Base-by-base conservation (phyloP, 202 grass and related monocot genomes). In the Digitaria exilis region DNA sequence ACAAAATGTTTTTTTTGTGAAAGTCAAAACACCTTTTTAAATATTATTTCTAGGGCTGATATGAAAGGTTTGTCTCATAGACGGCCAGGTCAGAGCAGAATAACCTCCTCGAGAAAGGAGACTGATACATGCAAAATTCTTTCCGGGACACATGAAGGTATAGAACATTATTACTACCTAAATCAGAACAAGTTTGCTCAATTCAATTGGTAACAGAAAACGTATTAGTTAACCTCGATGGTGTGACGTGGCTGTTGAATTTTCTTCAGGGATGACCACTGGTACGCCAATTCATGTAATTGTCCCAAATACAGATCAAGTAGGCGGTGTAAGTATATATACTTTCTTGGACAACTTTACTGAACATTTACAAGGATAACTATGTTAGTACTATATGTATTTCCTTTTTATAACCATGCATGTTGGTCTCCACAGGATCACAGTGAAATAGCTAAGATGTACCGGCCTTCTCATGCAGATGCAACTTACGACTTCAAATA, bases 401-500 rank as follows among this genome's bases (percentile, higher is more conserved):
- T 39, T 39, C 37, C 37, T 1, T 39, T 39, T 39, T 39, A 67
- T 28, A 69, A 22, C 84, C 46, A 87, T 85, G 44, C 71, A 72
- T 72, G 67, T 88, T 63, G 7, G 32, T 26, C 44, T 68, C 67
- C 48, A 51, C 90, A 98, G 96, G 96, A 98, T 87, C 93, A 98
- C 69, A 95, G 58, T 87, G 96, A 98, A 82, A 98, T 98, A 93
- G 71, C 92, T 69, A 78, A 80, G 83, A 85, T 93, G 3, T 98
- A 98, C 71, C 89, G 96, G 73, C 93, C 96, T 66, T 98, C 93
- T 54, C 96, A 98, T 67, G 96, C 93, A 26, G 96, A 98, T 81
- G 93, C 93, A 75, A 96, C 93, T 56, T 98, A 98, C 66, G 93
- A 98, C 80, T 95, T 95, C 85, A 98, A 98, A 65, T 98, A 98